Conservation (phyloP, 2,329 filamentous ascomycete species). For the Ophiostoma ips region DNA sequence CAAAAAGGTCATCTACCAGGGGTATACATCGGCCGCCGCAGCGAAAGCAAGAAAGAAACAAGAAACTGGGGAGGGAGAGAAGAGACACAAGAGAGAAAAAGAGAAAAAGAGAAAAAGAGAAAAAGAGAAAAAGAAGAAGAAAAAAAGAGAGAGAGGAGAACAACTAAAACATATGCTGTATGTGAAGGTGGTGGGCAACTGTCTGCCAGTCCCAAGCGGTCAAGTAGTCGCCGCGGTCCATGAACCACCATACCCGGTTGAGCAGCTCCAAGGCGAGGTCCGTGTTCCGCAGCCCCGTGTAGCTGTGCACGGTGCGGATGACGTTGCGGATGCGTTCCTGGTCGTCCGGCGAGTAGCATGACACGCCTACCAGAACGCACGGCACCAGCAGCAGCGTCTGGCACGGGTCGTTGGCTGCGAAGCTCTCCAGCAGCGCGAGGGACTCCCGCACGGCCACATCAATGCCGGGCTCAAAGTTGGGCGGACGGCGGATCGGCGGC, state of each 20-base stretch:
- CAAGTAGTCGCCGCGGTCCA: constrained; percentile 43
- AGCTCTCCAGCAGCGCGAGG: constrained; percentile 37
- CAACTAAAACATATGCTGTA: constrained; percentile 34
- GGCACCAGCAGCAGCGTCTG: constrained; percentile 48
- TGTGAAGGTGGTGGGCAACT: constrained; percentile 35
- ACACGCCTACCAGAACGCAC: constrained; percentile 46
- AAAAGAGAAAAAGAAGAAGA: not conserved
- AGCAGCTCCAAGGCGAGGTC: constrained; percentile 39
- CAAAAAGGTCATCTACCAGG: too few relatives aligned
- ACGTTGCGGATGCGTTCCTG: constrained; percentile 37
- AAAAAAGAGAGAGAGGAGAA: not conserved
- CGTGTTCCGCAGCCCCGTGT: constrained; percentile 46
- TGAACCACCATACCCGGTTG: constrained; percentile 44
- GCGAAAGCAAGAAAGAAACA: not conserved
- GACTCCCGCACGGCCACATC: constrained; percentile 43
- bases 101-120: not conserved
- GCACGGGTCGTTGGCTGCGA: constrained; percentile 42
- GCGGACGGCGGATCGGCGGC: constrained; percentile 31
- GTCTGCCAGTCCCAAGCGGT: constrained; percentile 52
- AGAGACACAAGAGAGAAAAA: not conserved
- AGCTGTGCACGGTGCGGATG: constrained; percentile 37
- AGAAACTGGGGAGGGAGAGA: not conserved
- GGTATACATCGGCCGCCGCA: not conserved
- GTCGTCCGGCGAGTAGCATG: constrained; percentile 38
- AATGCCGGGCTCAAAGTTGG: constrained; percentile 36